Evolutionary conservation across 805 yeast species (phyloP), one percentile per base, ranked within the genome.

Genomic region (Ogataea parapolymorpha): DNA sequence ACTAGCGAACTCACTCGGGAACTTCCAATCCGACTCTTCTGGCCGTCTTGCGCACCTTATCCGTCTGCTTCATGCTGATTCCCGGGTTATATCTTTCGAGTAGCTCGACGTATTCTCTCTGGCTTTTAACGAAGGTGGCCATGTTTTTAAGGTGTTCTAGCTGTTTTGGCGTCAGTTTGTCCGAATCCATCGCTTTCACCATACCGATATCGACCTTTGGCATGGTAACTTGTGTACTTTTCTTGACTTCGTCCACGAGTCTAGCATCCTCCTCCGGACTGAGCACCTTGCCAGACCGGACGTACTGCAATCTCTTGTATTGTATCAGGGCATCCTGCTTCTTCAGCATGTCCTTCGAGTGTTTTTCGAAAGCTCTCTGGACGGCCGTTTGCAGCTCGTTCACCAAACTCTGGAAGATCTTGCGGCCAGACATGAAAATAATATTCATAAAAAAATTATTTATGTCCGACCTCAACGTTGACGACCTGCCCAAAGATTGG

Each of bases 41-140:
- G 6, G 98, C 99, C 1, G 95, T 84, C 58, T 75, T 77, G 53
- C 80, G 71, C 20, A 91, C 81, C 41, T 82, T 80, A 46, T 91
- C 96, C 37, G 75, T 75, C 55, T 85, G 95, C 18, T 80, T 74
- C 79, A 84, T 77, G 18, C 77, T 77, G 46, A 83, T 69, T 2
- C 95, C 93, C 3, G 95, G 91, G 55, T 90, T 87, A 63, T 91
- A 93, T 51, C 95, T 74, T 51, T 85, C 93, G 32, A 90, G 68
- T 35, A 91, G 70, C 49, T 82, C 90, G 45, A 78, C 79, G 64
- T 88, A 91, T 10, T 71, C 77, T 49, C 93, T 71, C 62, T 91
- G 97, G 47, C 82, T 77, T 37, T 71, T 69, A 39, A 91, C 65
- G 57, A 78, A 91, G 8, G 71, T 66, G 4, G 76, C 66, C 11